Conservation (phyloP, 495 filamentous ascomycete species). For the Penicillium bialowiezense region DNA sequence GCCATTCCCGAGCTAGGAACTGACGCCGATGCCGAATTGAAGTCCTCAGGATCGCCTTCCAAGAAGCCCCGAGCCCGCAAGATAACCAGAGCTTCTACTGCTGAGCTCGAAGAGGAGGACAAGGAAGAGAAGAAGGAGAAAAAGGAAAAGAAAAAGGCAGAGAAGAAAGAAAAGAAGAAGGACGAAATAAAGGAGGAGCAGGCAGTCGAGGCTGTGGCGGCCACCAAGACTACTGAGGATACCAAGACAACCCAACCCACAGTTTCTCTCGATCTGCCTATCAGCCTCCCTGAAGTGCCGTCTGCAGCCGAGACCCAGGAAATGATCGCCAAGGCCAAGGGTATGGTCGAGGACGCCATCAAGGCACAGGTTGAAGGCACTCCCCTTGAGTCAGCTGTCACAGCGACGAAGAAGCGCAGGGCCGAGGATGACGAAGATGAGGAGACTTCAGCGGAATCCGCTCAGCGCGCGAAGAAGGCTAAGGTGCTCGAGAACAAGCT, state of each 20-base stretch:
- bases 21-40: constrained; percentile 29
- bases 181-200: constrained; percentile 50
- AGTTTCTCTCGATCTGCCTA: constrained; percentile 75
- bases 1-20: constrained; percentile 13
- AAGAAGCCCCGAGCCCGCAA: constrained; percentile 33
- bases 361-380: constrained; percentile 47
- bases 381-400: constrained; percentile 40
- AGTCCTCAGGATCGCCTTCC: constrained; percentile 21
- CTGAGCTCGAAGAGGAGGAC: constrained; percentile 32
- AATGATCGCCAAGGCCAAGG: constrained; percentile 82
- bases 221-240: constrained; percentile 51
- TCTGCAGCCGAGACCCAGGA: constrained; percentile 69
- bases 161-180: constrained; percentile 29
- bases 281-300: constrained; percentile 63
- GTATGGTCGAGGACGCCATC: constrained; percentile 82
- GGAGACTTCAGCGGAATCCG: constrained; percentile 46
- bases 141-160: constrained; percentile 34
- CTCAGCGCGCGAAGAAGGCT: constrained; percentile 66
- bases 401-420: constrained; percentile 71
- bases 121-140: constrained; percentile 20
- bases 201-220: constrained; percentile 28
- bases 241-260: constrained; percentile 69
- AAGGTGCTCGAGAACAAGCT: constrained; percentile 72
- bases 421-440: constrained; percentile 64
- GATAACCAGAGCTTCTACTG: constrained; percentile 30